Percentiles rank a stretch among this genome's conserved stretches.
Conservation (phyloP, 441 rosid species). For the Arabidopsis hybrid region DNA sequence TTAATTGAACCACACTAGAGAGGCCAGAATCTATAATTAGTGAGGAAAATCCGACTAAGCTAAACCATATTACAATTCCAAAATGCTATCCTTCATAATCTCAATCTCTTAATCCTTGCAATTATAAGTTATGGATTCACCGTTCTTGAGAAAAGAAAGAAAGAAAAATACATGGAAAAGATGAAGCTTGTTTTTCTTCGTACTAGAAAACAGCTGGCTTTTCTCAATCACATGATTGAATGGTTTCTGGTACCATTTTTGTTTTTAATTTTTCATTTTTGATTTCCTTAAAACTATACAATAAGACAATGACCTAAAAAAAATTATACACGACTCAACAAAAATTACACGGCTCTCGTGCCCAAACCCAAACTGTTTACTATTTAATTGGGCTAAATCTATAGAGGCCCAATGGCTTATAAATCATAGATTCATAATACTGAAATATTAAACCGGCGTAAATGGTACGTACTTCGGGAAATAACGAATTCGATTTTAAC, state of each 20-base stretch:
- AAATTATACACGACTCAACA: neutral
- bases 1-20: no score
- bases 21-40: no score
- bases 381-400: neutral
- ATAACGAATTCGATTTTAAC: conserved; percentile 4
- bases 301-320: neutral
- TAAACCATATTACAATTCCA: no score
- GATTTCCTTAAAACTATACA: neutral
- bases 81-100: no score
- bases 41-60: no score
- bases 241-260: neutral
- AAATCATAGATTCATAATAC: no score
- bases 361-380: conserved; percentile 9
- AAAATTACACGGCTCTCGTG: neutral
- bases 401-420: conserved; percentile 16
- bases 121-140: no score
- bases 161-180: neutral
- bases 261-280: neutral
- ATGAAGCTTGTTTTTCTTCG: conserved; percentile 33
- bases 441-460: neutral
- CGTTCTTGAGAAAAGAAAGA: neutral
- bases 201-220: conserved; percentile 34
- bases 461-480: no score
- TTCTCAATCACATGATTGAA: conserved; percentile 35
- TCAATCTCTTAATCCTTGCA: no score